Base-by-base conservation (phyloP, 2,329 filamentous ascomycete genomes). In the Ophiostoma sp. region DNA sequence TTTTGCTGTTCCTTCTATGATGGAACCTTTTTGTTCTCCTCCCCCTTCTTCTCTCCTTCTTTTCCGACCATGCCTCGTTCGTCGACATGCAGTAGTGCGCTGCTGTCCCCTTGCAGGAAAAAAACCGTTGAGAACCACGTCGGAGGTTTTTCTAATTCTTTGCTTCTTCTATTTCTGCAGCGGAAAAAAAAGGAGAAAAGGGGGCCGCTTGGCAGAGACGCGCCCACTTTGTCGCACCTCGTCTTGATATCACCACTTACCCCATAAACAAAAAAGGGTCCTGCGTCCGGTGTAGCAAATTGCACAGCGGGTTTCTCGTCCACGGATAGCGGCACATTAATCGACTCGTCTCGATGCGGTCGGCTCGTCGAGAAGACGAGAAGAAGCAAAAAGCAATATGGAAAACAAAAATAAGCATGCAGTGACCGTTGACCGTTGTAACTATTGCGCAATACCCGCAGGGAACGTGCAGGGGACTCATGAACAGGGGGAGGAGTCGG, bases 51-150 rank as follows among this genome's bases (percentile, higher is more conserved):
- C 22, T 17, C 28, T 9, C 7, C 19, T 55, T 25, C 36, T 19
- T 66, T 17, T 28, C 12, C 12, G 36, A 45, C 61, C 36, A 45
- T 66, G 6, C 59, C 59, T 42, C 36, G 19, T 64, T 64, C 5
- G 59, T 42, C 22, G 36, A 45, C 61, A 15, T 66, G 61, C 61
- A 66, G 36, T 66, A 66, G 61, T 19, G 57, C 12, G 15, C 12
- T 28, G 3, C 25, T 8, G 3, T 25, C 36, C 22, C 61, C 61
- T 42, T 45, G 22, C 61, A 66, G 22, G 11, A 64, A 42, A 7
- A 66, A 66, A 66, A 17, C 59, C 61, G 61, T 45, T 66, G 61
- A 42, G 36, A 28, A 28, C 12, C 36, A 66, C 9, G n/a, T 66
- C 36, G 61, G 61, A 19, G 2, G 2, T 66, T 28, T 66, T 28